Conservation (phyloP, 768 basidiomycete species). For the Auriscalpium microsporum region DNA sequence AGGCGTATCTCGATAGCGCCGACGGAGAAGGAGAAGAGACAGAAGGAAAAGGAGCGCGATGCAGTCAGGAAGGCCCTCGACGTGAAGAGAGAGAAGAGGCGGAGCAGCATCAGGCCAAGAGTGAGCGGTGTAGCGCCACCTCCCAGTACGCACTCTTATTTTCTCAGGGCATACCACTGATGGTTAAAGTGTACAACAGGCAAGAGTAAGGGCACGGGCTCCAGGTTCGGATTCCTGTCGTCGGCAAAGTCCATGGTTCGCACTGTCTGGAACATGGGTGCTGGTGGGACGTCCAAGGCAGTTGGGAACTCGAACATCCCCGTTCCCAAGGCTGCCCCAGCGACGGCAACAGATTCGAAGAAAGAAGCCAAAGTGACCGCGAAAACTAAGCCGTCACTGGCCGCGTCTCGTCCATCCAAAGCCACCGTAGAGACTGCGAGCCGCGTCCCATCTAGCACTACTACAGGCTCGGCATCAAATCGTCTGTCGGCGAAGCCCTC, state of each 20-base stretch:
- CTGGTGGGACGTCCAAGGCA: slow-evolving; percentile 21
- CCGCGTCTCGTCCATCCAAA: slow-evolving; percentile 1
- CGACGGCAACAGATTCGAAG: not conserved
- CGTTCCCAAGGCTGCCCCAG: slow-evolving; percentile 20
- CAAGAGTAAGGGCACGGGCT: slow-evolving; percentile 36
- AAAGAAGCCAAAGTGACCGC: slow-evolving; percentile 1
- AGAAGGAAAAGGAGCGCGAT: slow-evolving; percentile 41
- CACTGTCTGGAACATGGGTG: slow-evolving; percentile 64
- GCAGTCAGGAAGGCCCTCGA: slow-evolving; percentile 59
- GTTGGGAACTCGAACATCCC: slow-evolving; percentile 19
- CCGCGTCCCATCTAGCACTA: not conserved
- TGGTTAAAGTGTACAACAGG: not conserved
- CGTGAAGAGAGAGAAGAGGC: slow-evolving; percentile 53
- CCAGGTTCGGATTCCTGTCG: slow-evolving; percentile 63
- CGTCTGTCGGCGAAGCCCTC: not conserved
- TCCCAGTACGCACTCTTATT: slow-evolving; percentile 22
- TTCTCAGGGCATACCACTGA: no score
- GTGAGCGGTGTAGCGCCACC: slow-evolving; percentile 28
- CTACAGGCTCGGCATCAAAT: slow-evolving; percentile 1
- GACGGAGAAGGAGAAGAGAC: slow-evolving; percentile 14
- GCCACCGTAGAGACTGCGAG: not conserved
- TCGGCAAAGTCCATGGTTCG: slow-evolving; percentile 62
- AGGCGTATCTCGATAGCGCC: slow-evolving; percentile 30
- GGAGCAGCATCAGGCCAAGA: slow-evolving; percentile 43
- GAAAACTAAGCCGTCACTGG: slow-evolving; percentile 6